These are phyloP conservation scores for Pyronema omphalodes DNA, from an alignment of 495 filamentous ascomycete genomes.

Conservation along the genomic window DNA sequence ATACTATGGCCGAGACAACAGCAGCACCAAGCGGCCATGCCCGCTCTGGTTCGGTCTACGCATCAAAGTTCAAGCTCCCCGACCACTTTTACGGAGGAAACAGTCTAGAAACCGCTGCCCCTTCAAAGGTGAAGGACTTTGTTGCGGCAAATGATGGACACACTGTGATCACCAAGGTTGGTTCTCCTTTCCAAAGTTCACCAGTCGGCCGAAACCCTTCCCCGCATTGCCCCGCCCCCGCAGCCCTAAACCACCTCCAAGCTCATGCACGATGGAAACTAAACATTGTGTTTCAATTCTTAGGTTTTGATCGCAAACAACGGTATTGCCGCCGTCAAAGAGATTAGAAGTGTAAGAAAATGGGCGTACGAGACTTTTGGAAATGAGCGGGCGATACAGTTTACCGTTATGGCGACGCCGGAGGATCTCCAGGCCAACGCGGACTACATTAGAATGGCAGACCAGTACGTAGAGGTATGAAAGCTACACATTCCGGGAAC, in stretches of 20 bases:
- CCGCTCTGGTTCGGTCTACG: slow-evolving; percentile 26
- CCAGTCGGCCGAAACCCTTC: neutral
- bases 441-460: slow-evolving; percentile 98
- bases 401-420: slow-evolving; percentile 99
- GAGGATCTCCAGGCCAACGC: slow-evolving; percentile 95
- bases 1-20: neutral
- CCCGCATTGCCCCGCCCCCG: neutral
- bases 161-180: slow-evolving; percentile 94
- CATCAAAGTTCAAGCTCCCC: slow-evolving; percentile 60
- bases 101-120: slow-evolving; percentile 53
- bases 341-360: slow-evolving; percentile 96
- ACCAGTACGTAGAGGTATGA: slow-evolving; percentile 91
- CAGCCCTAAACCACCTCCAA: no score
- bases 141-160: slow-evolving; percentile 77
- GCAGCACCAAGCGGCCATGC: neutral
- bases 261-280: no score
- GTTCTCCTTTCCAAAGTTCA: neutral
- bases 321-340: slow-evolving; percentile 97
- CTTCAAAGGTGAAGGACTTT: slow-evolving; percentile 84
- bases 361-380: slow-evolving; percentile 99
- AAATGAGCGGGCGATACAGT: slow-evolving; percentile 94
- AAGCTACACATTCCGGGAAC: neutral
- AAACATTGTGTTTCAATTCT: neutral
- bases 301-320: slow-evolving; percentile 99
- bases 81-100: slow-evolving; percentile 95